phyloP scores from a whole-genome alignment of 129 eudicot species.

The Dittrichia graveolens region DNA sequence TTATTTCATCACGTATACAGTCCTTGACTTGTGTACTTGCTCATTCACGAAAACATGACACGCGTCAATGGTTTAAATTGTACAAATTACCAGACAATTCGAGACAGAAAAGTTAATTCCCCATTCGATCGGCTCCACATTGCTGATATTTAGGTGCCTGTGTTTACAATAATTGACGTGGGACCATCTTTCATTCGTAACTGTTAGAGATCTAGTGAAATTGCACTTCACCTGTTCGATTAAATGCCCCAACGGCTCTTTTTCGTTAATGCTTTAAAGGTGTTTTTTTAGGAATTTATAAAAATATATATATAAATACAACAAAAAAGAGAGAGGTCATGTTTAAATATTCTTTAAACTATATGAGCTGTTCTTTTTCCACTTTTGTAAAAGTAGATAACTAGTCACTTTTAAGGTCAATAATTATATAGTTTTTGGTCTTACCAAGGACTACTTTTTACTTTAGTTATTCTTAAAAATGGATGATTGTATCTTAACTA shows the following conservation, averaged over 20 bases:
- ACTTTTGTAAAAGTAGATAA: constrained; percentile 21
- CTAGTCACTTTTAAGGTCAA: neutral
- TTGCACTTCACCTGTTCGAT: constrained; percentile 26
- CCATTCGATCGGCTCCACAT: constrained; percentile 25
- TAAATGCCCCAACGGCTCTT: constrained; percentile 40
- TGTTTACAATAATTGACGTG: constrained; percentile 26
- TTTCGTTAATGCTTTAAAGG: constrained; percentile 16
- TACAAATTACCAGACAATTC: constrained; percentile 10
- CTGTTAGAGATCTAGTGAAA: constrained; percentile 30
- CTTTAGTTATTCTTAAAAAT: neutral
- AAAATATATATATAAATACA: neutral
- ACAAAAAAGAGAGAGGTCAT: neutral
- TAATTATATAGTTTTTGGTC: neutral
- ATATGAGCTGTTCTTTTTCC: neutral
- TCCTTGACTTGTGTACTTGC: constrained; percentile 30
- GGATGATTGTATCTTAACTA: too few species aligned
- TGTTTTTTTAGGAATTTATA: neutral
- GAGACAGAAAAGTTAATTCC: constrained; percentile 21
- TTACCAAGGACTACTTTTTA: neutral
- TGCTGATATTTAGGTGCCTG: constrained; percentile 27
- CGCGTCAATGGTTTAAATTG: constrained; percentile 8
- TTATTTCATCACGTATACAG: constrained; percentile 27
- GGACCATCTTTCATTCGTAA: constrained; percentile 26
- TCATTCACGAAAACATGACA: constrained; percentile 27
- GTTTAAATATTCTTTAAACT: neutral